phyloP scores from a whole-genome alignment of 2,329 filamentous ascomycete genomes.

The Colletotrichum sp. region DNA sequence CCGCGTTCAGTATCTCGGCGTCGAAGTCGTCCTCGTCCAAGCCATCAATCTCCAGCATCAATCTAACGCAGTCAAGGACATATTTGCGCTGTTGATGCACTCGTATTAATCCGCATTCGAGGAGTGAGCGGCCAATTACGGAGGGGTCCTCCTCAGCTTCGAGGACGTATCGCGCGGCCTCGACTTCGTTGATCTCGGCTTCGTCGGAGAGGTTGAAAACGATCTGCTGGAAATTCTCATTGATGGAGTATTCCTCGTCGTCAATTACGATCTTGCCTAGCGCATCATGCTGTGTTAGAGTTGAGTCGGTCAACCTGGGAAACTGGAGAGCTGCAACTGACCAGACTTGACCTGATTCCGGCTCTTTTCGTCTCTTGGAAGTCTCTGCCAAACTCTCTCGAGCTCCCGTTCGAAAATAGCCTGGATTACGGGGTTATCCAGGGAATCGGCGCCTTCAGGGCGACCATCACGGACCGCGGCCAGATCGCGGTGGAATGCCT shows the following conservation, averaged over 20 bases:
- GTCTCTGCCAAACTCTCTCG: constrained; percentile 76
- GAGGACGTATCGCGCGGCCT: constrained; percentile 79
- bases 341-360: constrained; percentile 73
- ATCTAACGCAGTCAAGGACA: constrained; percentile 81
- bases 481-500: constrained; percentile 86
- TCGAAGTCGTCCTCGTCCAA: constrained; percentile 62
- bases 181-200: constrained; percentile 86
- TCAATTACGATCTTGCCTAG: constrained; percentile 77
- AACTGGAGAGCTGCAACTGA: constrained; percentile 37
- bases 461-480: constrained; percentile 75
- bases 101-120: constrained; percentile 81
- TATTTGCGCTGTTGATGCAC: constrained; percentile 88
- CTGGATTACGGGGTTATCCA: constrained; percentile 73
- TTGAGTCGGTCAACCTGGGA: not conserved
- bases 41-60: constrained; percentile 75
- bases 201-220: constrained; percentile 84
- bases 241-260: constrained; percentile 79
- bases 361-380: constrained; percentile 75
- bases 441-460: constrained; percentile 63
- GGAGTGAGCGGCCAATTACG: constrained; percentile 72
- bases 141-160: constrained; percentile 73
- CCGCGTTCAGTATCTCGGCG: constrained; percentile 49
- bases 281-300: constrained; percentile 24
- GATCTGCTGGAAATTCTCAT: constrained; percentile 85
- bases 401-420: constrained; percentile 76